Evolutionary conservation across 2,329 filamentous ascomycete species (phyloP), one percentile per base, ranked within the genome.

Genomic region (Cytospora piceicola): DNA sequence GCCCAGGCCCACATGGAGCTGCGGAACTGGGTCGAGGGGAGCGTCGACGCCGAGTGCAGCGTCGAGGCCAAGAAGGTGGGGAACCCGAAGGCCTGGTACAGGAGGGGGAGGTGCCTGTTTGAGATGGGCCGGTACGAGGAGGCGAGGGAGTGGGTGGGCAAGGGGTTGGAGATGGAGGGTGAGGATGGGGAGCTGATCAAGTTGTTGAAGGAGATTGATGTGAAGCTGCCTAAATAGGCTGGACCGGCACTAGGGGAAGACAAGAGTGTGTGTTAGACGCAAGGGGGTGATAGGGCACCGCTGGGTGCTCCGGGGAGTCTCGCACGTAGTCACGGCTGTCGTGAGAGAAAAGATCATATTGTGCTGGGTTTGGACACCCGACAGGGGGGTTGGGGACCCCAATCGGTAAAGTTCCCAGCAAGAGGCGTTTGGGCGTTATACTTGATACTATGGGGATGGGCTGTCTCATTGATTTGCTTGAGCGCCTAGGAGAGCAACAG

Each of bases 41-140:
- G 90, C n/a, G 84, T 93, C 7, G 95, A 99, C 78, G 94, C 93
- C 4, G 90, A 96, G 80, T 86, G 88, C 46, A 95, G 92, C 75
- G 90, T 97, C 53, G 94, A 97, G 82, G 89, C 92, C 69, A 94
- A 94, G 83, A 86, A 88, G 70, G 85, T 90, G 52, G 93, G 90
- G 49, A 98, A 99, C 77, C 88, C 92, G 1, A 98, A 98, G 86
- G 94, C 89, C 0, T 98, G 94, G 93, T 97, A 93, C 90, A 84
- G 95, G 68, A 83, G 92, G 68, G 95, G 92, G 12, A 88, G 88
- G 80, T 96, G 93, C 75, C 78, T 98, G 74, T 79, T 90, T 70
- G 95, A 99, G 86, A 98, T 98, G 95, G 90, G 91, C 1, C 79
- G 94, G 67, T 79, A 92, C 73, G 88, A 91, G 63, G 94, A 98